phyloP scores from a whole-genome alignment of 2,329 filamentous ascomycete species.

The Magnaporthiopsis rhizophila region DNA sequence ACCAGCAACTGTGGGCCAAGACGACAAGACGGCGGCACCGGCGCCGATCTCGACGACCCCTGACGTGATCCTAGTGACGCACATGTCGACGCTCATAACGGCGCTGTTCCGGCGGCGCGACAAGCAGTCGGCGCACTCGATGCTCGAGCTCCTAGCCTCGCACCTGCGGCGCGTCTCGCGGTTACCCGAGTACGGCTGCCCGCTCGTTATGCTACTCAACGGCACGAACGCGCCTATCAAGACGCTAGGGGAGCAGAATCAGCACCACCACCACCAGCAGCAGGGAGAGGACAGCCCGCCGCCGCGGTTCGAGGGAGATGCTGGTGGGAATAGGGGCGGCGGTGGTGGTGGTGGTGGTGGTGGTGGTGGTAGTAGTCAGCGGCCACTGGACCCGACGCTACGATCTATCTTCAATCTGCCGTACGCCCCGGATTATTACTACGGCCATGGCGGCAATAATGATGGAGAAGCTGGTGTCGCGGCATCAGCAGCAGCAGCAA shows the following conservation, averaged over 20 bases:
- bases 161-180: conserved; percentile 38
- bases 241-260: conserved; percentile 5
- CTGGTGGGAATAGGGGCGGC: conserved; percentile 6
- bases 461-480: background rate
- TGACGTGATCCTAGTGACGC: conserved; percentile 46
- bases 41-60: conserved; percentile 18
- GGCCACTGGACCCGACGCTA: conserved; percentile 33
- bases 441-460: background rate
- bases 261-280: background rate
- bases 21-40: background rate
- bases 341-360: too few relatives aligned
- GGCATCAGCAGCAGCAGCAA: conserved; percentile 7
- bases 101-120: conserved; percentile 42
- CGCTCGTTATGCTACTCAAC: conserved; percentile 49
- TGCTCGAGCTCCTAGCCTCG: conserved; percentile 38
- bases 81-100: conserved; percentile 43
- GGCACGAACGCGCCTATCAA: conserved; percentile 28
- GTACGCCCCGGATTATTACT: conserved; percentile 2
- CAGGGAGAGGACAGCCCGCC: conserved; percentile 3
- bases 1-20: background rate
- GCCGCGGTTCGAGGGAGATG: conserved; percentile 5
- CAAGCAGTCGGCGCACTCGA: conserved; percentile 37
- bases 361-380: conserved; percentile 3
- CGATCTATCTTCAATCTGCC: conserved; percentile 40
- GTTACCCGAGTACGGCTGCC: conserved; percentile 25